Conservation (phyloP, 768 basidiomycete genomes). For the Auricularia heimuer region DNA sequence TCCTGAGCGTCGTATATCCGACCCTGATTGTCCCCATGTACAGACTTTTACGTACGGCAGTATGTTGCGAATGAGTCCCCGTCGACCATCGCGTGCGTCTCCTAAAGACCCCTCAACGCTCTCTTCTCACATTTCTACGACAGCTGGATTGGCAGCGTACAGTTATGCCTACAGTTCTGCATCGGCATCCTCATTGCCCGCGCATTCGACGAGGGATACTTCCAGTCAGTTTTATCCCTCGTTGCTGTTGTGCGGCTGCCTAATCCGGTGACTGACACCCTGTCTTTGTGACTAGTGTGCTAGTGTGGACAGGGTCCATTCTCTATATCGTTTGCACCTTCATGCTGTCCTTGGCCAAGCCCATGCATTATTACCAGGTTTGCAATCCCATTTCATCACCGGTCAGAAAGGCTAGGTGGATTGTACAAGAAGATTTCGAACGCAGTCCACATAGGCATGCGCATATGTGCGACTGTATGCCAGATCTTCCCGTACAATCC, state of each 20-base stretch:
- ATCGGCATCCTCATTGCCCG: slow-evolving; percentile 37
- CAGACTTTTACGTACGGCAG: slow-evolving; percentile 30
- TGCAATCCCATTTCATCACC: not conserved
- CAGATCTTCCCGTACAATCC: too few species aligned
- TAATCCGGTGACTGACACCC: slow-evolving; percentile 17
- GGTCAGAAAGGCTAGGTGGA: too few species aligned
- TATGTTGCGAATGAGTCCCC: slow-evolving; percentile 26
- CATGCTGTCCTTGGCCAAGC: slow-evolving; percentile 37
- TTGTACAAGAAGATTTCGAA: too few species aligned
- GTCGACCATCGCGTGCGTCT: too few species aligned
- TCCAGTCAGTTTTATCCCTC: slow-evolving; percentile 22
- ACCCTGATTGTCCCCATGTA: not conserved
- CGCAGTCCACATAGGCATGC: too few species aligned
- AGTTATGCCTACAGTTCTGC: slow-evolving; percentile 36
- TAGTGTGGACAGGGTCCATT: slow-evolving; percentile 35
- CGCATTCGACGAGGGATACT: slow-evolving; percentile 44
- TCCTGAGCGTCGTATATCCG: too few species aligned
- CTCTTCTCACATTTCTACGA: not conserved
- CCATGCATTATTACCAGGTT: slow-evolving; percentile 35
- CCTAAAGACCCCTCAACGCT: too few species aligned
- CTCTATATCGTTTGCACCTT: slow-evolving; percentile 34
- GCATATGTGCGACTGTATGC: too few species aligned
- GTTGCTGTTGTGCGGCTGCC: slow-evolving; percentile 14
- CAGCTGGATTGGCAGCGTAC: slow-evolving; percentile 40
- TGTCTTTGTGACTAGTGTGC: slow-evolving; percentile 17